Conservation (phyloP, 495 filamentous ascomycete genomes). For the Lepidopterella palustris region DNA sequence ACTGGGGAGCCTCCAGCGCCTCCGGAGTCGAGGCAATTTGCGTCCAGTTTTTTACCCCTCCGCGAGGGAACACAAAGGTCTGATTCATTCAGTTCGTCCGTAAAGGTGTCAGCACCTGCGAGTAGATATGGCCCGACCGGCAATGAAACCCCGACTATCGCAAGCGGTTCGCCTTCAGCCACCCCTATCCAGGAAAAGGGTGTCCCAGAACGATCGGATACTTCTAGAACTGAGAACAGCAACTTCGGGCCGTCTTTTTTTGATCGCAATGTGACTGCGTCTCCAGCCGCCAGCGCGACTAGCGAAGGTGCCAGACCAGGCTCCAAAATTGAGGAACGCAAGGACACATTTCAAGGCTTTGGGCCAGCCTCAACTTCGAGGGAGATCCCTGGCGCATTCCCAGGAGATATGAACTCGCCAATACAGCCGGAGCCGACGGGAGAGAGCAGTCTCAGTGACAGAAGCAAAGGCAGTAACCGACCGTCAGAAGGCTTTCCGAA, state of each 20-base stretch:
- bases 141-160: conserved; percentile 53
- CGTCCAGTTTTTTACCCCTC: conserved; percentile 64
- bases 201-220: conserved; percentile 32
- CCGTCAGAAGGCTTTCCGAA: conserved; percentile 22
- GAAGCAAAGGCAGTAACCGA: conserved; percentile 34
- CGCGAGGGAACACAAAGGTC: conserved; percentile 45
- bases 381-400: conserved; percentile 54
- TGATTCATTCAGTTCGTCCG: conserved; percentile 69
- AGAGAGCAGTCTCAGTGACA: conserved; percentile 41
- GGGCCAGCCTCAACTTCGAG: conserved; percentile 29
- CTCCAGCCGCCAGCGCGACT: conserved; percentile 29
- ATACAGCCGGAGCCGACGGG: conserved; percentile 47
- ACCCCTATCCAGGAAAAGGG: conserved; percentile 44
- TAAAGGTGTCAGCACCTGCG: conserved; percentile 72
- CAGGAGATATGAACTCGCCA: conserved; percentile 42
- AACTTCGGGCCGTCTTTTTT: conserved; percentile 16
- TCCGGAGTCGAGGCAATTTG: conserved; percentile 64
- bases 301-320: conserved; percentile 29
- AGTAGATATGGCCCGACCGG: conserved; percentile 60
- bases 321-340: conserved; percentile 28
- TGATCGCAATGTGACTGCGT: conserved; percentile 25
- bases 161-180: conserved; percentile 32
- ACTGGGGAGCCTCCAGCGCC: conserved; percentile 51
- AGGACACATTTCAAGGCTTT: conserved; percentile 31
- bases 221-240: conserved; percentile 26